Conservation (phyloP, 768 basidiomycete genomes). For the Leccinum uliginosum region DNA sequence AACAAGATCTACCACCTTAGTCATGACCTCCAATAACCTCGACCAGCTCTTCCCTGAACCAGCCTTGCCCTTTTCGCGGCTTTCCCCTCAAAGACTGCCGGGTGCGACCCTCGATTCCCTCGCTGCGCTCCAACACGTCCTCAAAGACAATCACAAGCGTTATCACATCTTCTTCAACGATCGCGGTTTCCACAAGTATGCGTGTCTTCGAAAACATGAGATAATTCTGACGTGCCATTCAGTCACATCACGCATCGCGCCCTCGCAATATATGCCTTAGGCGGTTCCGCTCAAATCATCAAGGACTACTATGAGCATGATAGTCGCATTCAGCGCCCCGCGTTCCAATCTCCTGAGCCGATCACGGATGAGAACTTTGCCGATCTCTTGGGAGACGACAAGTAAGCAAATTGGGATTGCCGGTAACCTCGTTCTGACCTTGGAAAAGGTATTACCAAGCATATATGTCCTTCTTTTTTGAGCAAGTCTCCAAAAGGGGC, state of each 20-base stretch:
- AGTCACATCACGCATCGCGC: slow-evolving; percentile 30
- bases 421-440: not conserved
- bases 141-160: slow-evolving; percentile 47
- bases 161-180: slow-evolving; percentile 50
- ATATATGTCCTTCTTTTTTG: slow-evolving; percentile 26
- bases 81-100: slow-evolving; percentile 26
- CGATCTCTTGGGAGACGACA: slow-evolving; percentile 24
- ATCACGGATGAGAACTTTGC: slow-evolving; percentile 24
- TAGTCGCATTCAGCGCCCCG: slow-evolving; percentile 17
- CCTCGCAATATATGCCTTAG: slow-evolving; percentile 27
- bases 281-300: slow-evolving; percentile 21
- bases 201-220: not conserved
- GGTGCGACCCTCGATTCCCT: slow-evolving; percentile 24
- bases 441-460: slow-evolving; percentile 21
- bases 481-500: slow-evolving; percentile 16
- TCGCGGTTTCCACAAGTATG: slow-evolving; percentile 48
- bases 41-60: slow-evolving; percentile 25
- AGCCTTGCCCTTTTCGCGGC: slow-evolving; percentile 21
- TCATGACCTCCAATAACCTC: not conserved
- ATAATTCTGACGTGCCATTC: not conserved
- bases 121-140: slow-evolving; percentile 23
- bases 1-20: no score
- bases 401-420: slow-evolving; percentile 8
- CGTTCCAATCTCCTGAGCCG: slow-evolving; percentile 19
- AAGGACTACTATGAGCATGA: slow-evolving; percentile 26